Evolutionary conservation across 306 rosid genomes (phyloP), one percentile per base, ranked within the genome.

Genomic region (Trichosanthes cucumerina): DNA sequence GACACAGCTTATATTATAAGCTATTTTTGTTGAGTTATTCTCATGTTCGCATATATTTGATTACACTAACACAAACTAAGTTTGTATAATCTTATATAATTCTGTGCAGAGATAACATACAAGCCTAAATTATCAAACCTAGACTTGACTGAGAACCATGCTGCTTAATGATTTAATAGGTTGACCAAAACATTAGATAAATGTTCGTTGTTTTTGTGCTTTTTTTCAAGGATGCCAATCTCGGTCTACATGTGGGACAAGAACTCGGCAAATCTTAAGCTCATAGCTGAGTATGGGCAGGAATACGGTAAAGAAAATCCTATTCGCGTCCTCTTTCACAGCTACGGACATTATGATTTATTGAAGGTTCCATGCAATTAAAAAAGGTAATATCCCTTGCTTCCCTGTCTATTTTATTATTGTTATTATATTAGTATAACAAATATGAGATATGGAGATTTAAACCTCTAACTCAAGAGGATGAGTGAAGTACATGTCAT

Each of bases 311-410:
- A 83, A 79, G 94, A 90, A 75, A 84, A 84, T 26, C 91, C 97
- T 1, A 82, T 94, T 66, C 85, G 87, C 9, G 92, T 94, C 7
- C 84, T 92, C 26, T 94, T 89, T 77, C 82, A 92, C 79, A 92
- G 89, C 46, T 90, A 82, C 75, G 97, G 98, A 59, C 98, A 94
- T 83, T 92, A 92, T 36, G 98, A 93, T 56, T 88, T 86, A 13
- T 41, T 93, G 82, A 82, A 64, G 31, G 66, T 76, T 69, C 28
- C 78, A 52, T 28, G 52, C 50, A 21, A 9, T n/a, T 38, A 15
- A 33, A 19, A 36, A 5, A 9, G 1, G 49, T 65, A 65, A 65
- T 4, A 4, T 65, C 4, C 49, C 15, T 36, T 65, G 23, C 24
- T 64, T 53, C 58, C 58, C 34, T 23, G 56, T 50, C 33, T 28